A percentile compares a stretch with the other conserved stretches of the same genome.
Conservation (phyloP, 176 grass and related monocot species). For the Lolium multiflorum region DNA sequence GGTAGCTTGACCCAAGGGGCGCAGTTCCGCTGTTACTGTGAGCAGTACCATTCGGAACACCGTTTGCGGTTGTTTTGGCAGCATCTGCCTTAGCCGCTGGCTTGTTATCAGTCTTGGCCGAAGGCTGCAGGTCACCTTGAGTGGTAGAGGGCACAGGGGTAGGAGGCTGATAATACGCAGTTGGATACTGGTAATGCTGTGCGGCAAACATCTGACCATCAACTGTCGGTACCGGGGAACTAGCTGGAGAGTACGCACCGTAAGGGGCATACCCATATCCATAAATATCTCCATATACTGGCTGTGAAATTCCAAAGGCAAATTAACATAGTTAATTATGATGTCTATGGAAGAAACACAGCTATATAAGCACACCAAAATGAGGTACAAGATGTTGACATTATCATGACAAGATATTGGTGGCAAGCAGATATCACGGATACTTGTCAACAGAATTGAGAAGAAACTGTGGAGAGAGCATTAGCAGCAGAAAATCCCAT, state of each 20-base stretch:
- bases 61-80: conserved; percentile 49
- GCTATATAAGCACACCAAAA: neutral
- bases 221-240: conserved; percentile 81
- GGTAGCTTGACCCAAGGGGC: conserved; percentile 67
- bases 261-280: conserved; percentile 97
- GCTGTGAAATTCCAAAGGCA: conserved; percentile 43
- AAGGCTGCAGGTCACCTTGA: conserved; percentile 55
- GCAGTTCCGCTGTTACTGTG: conserved; percentile 59
- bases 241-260: conserved; percentile 79
- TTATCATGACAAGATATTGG: conserved; percentile 39
- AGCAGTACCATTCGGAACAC: conserved; percentile 67
- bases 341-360: conserved; percentile 6
- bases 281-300: conserved; percentile 93
- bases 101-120: conserved; percentile 69
- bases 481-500: conserved; percentile 18
- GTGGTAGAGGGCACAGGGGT: conserved; percentile 60
- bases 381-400: neutral
- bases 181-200: conserved; percentile 83
- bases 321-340: conserved; percentile 22
- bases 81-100: conserved; percentile 58
- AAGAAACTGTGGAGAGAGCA: neutral
- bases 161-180: conserved; percentile 72
- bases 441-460: neutral
- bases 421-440: conserved; percentile 38
- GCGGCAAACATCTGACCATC: conserved; percentile 80